Evolutionary conservation across 192 early-diverging fungal genomes (phyloP), one percentile per base, ranked within the genome.

Genomic region (Obelidium mucronatum): DNA sequence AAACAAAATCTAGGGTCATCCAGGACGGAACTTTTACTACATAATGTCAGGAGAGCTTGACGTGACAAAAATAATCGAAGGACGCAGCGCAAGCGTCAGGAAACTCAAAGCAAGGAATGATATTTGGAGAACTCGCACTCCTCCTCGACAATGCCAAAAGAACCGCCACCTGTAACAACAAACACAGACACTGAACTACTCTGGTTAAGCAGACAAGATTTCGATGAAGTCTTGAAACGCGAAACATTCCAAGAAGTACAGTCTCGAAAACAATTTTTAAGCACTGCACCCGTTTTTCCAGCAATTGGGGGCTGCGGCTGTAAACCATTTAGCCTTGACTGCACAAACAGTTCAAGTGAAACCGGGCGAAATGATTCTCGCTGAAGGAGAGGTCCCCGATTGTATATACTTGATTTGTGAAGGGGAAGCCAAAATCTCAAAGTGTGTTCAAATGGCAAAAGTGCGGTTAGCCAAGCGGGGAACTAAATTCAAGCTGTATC

Each of bases 111-210:
- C 63, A 8, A 48, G 31, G 34, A 24, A 65, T 65, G 63, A 36
- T 40, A 17, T 65, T 65, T 26, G 63, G 63, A 65, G 63, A 65
- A 33, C 37, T 65, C 3, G 63, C 63, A 15, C 63, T 65, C 4
- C 63, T 65, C 34, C 28, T 34, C 31, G 63, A 65, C 28, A 15
- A 65, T 19, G 11, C 34, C 22, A 30, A 24, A 8, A 30, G 63
- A 3, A n/a, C 63, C 31, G 63, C 63, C 2, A 65, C n/a, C 63
- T 36, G 63, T 65, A 19, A 65, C 15, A 19, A 19, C 63, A 8
- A 37, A 24, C 15, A 36, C 24, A 15, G 35, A 65, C 11, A 19
- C 35, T 2, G 63, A 65, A 37, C 63, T 65, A 13, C 37, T 65
- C 6, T 65, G 63, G 63, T 36, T 65, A 22, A 65, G 11, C 15